phyloP scores from a whole-genome alignment of 192 early-diverging fungal genomes.

The Mortierella hygrophila region DNA sequence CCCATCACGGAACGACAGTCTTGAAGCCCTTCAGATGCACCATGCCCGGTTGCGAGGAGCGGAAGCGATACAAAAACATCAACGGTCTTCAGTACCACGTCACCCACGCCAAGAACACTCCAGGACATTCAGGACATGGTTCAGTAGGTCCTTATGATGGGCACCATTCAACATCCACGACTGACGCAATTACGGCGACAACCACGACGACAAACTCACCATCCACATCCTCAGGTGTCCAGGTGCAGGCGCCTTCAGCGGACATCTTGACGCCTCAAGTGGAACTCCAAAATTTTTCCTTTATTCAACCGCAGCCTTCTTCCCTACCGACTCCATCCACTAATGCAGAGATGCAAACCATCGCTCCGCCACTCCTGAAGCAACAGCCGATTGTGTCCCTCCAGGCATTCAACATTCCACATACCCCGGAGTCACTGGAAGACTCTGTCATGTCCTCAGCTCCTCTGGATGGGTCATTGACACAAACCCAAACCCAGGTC shows the following conservation, averaged over 20 bases:
- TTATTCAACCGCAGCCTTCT: neutral
- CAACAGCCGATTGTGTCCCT: constrained; percentile 18
- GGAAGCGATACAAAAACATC: constrained; percentile 84
- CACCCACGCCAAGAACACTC: constrained; percentile 66
- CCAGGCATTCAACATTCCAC: constrained; percentile 45
- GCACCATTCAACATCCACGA: neutral
- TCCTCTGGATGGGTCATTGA: constrained; percentile 5
- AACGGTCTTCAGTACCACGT: constrained; percentile 88
- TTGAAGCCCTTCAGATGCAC: constrained; percentile 85
- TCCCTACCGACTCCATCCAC: constrained; percentile 20
- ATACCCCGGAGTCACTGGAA: constrained; percentile 40
- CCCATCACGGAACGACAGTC: constrained; percentile 37
- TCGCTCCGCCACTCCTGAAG: neutral
- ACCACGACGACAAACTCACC: neutral
- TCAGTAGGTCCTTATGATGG: neutral
- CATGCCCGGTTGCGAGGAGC: constrained; percentile 79
- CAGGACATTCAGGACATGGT: constrained; percentile 40
- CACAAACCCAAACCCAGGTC: constrained; percentile 15
- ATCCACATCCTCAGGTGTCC: neutral
- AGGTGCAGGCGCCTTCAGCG: neutral
- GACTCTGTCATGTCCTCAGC: constrained; percentile 18
- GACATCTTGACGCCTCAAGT: neutral
- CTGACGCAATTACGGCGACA: neutral
- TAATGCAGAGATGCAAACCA: constrained; percentile 23
- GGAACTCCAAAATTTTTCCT: constrained; percentile 7